These are phyloP conservation scores for Ilex aquifolium DNA, from an alignment of 257 asterid species.

Conservation along the genomic window DNA sequence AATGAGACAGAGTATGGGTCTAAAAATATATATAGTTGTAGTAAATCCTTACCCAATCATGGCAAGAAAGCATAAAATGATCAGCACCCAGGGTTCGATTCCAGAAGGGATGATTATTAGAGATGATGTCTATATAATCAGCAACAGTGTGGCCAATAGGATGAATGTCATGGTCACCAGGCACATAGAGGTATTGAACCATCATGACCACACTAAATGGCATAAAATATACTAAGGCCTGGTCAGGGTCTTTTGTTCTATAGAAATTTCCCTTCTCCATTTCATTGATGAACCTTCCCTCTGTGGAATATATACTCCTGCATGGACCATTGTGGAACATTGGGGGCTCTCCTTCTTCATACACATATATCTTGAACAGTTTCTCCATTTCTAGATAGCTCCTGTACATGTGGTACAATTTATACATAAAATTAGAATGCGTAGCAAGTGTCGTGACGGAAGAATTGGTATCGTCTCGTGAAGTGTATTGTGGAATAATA, in stretches of 20 bases:
- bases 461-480: neutral
- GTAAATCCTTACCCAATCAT: conserved; percentile 48
- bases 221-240: conserved; percentile 56
- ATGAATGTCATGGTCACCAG: conserved; percentile 49
- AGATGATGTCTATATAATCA: conserved; percentile 38
- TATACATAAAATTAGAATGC: neutral
- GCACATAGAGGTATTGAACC: conserved; percentile 45
- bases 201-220: conserved; percentile 77
- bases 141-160: conserved; percentile 42
- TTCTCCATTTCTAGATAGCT: conserved; percentile 61
- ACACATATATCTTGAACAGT: conserved; percentile 44
- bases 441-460: neutral
- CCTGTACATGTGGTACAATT: conserved; percentile 26
- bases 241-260: conserved; percentile 42
- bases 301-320: conserved; percentile 49
- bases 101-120: conserved; percentile 56
- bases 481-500: neutral
- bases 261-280: conserved; percentile 29
- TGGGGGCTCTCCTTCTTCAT: conserved; percentile 67
- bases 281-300: conserved; percentile 48
- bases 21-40: too few relatives aligned
- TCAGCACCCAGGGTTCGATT: conserved; percentile 63
- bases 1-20: too few relatives aligned
- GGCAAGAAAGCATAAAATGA: conserved; percentile 74
- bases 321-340: conserved; percentile 56